Evolutionary conservation across 768 basidiomycete genomes (phyloP).

Genomic region (Ephemerocybe angulata): DNA sequence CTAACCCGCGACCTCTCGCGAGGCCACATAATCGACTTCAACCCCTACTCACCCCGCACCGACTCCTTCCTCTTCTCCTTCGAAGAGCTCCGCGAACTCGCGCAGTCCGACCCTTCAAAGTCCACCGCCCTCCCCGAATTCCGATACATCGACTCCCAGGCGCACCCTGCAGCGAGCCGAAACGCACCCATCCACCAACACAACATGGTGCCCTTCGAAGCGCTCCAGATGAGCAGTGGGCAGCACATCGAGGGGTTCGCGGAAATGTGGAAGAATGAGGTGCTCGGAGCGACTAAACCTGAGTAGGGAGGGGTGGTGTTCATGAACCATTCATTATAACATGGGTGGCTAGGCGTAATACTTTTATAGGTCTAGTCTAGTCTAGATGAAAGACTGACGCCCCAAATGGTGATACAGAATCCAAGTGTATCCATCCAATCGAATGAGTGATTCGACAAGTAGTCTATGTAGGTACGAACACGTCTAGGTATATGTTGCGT

Average conservation of each 20-base stretch:
- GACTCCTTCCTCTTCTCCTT: constrained; percentile 86
- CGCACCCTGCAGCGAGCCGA: constrained; percentile 63
- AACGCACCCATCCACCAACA: constrained; percentile 76
- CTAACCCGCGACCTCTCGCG: constrained; percentile 75
- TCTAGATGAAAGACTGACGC: too few relatives aligned
- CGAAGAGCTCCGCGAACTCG: constrained; percentile 56
- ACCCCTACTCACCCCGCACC: constrained; percentile 82
- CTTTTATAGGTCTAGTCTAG: too few relatives aligned
- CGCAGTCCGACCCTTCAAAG: constrained; percentile 7
- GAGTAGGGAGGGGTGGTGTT: too few relatives aligned
- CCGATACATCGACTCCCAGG: constrained; percentile 67
- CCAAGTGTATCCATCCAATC: too few relatives aligned
- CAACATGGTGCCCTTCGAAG: constrained; percentile 91
- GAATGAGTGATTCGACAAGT: too few relatives aligned
- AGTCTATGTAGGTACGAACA: too few relatives aligned
- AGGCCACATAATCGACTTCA: constrained; percentile 87
- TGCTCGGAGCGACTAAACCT: constrained; percentile 31
- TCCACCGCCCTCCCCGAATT: constrained; percentile 35
- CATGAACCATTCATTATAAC: too few relatives aligned
- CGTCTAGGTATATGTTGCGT: too few relatives aligned
- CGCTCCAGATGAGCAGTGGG: constrained; percentile 74
- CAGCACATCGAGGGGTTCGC: constrained; percentile 71
- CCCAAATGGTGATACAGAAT: too few relatives aligned
- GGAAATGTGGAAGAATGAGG: constrained; percentile 54
- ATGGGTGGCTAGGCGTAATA: too few relatives aligned